Percentiles rank a stretch among this genome's conserved stretches.
Conservation (phyloP, 805 yeast species). For the Saturnispora besseyi region DNA sequence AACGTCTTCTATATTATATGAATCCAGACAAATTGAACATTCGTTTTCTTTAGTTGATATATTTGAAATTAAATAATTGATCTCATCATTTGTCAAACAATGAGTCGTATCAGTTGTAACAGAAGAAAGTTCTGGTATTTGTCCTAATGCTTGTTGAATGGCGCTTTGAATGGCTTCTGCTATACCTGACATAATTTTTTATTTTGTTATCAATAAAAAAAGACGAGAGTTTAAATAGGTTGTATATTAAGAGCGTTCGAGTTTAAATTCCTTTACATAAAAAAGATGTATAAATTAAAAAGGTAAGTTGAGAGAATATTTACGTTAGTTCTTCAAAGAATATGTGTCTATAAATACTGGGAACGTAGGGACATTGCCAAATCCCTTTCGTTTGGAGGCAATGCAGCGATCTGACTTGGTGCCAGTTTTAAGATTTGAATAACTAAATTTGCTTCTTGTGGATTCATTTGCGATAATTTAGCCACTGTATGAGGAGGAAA, state of each 20-base stretch:
- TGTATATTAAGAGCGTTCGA: not conserved
- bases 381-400: constrained; percentile 43
- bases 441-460: constrained; percentile 48
- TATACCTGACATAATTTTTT: not conserved
- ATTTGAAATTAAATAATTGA: not conserved
- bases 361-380: constrained; percentile 48
- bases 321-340: not conserved
- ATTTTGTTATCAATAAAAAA: not conserved
- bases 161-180: not conserved
- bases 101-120: not conserved
- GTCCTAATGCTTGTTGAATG: not conserved
- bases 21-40: constrained; percentile 4
- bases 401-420: constrained; percentile 38
- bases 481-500: constrained; percentile 40
- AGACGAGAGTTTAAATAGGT: not conserved
- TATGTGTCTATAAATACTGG: constrained; percentile 36
- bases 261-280: not conserved
- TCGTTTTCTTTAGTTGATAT: not conserved
- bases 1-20: not conserved
- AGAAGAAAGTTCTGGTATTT: not conserved
- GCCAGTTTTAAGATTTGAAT: constrained; percentile 45
- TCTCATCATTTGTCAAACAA: not conserved
- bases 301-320: not conserved
- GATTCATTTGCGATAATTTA: constrained; percentile 43
- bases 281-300: not conserved